These are phyloP conservation scores for Xylariaceae sp. DNA, from an alignment of 2,329 filamentous ascomycete species.

Conservation along the genomic window DNA sequence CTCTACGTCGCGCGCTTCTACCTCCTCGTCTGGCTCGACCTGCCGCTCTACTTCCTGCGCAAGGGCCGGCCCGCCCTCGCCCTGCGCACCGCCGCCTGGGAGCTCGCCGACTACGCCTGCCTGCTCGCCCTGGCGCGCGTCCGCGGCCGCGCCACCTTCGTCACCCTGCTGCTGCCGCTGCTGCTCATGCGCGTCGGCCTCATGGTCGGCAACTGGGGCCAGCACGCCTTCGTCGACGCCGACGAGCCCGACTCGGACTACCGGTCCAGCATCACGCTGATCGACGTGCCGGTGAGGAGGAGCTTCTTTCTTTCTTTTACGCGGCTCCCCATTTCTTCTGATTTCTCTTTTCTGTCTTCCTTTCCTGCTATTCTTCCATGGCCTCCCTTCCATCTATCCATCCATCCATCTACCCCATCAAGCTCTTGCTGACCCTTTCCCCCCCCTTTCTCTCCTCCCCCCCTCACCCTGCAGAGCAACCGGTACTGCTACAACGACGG, in stretches of 20 bases:
- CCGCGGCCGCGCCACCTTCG: conserved; percentile 51
- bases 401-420: too few relatives aligned
- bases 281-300: conserved; percentile 65
- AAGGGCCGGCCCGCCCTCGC: conserved; percentile 52
- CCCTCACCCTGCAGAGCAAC: conserved; percentile 51
- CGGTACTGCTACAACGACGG: conserved; percentile 78
- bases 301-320: background rate
- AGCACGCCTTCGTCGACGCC: conserved; percentile 73
- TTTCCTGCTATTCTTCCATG: background rate
- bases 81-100: conserved; percentile 51
- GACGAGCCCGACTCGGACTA: conserved; percentile 70
- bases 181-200: conserved; percentile 59
- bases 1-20: conserved; percentile 68
- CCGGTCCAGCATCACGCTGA: conserved; percentile 68
- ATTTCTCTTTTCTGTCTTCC: too few relatives aligned
- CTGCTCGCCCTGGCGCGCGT: conserved; percentile 43
- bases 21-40: conserved; percentile 65
- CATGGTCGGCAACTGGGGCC: conserved; percentile 81
- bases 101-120: conserved; percentile 48
- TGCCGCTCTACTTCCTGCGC: conserved; percentile 64
- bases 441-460: background rate
- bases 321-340: too few relatives aligned
- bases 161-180: conserved; percentile 61
- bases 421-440: too few relatives aligned
- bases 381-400: conserved; percentile 2